Conservation (phyloP, 371 early-diverging fungal genomes). For the Furculomyces boomerangus region DNA sequence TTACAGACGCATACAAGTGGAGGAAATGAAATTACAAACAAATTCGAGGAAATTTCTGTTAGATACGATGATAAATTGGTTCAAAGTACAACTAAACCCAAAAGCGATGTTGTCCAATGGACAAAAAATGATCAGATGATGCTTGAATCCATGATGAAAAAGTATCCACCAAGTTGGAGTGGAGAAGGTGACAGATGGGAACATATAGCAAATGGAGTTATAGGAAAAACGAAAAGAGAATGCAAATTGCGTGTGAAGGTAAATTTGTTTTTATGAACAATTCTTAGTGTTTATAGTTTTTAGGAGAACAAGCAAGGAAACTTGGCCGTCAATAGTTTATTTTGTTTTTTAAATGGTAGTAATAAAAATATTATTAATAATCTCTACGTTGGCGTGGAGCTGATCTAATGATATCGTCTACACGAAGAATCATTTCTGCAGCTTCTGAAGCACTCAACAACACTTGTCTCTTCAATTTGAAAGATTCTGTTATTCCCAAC, state of each 20-base stretch:
- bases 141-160: constrained; percentile 30
- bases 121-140: constrained; percentile 27
- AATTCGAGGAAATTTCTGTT: constrained; percentile 3
- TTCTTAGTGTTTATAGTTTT: background rate
- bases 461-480: constrained; percentile 96
- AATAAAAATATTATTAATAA: constrained; percentile 3
- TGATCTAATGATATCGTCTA: constrained; percentile 96
- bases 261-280: no score
- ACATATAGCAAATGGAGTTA: constrained; percentile 32
- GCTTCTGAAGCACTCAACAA: constrained; percentile 94
- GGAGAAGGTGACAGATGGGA: constrained; percentile 41
- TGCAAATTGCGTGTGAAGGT: constrained; percentile 34
- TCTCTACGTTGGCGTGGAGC: constrained; percentile 55
- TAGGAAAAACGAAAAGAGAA: constrained; percentile 34
- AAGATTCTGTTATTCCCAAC: constrained; percentile 91
- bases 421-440: constrained; percentile 97
- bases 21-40: constrained; percentile 5
- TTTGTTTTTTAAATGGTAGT: background rate
- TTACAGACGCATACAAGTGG: constrained; percentile 21
- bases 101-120: constrained; percentile 17
- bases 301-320: background rate
- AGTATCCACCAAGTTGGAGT: constrained; percentile 31
- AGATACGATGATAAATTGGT: constrained; percentile 5
- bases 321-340: background rate
- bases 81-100: background rate